These are phyloP conservation scores for Cantharellus cinnabarinus DNA, from an alignment of 768 basidiomycete species.

Conservation along the genomic window DNA sequence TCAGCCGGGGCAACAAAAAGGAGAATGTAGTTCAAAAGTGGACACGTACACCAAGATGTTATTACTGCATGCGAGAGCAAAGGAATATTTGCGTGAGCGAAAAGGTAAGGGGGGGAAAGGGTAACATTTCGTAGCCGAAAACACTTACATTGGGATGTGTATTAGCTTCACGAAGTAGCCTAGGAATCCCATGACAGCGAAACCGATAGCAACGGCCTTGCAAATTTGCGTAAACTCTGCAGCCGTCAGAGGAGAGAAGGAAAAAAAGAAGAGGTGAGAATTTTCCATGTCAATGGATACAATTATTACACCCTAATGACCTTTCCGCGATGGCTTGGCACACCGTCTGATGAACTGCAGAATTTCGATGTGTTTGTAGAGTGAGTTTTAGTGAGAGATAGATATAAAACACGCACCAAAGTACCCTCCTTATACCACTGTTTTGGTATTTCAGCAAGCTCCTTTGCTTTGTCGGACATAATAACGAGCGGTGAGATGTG, in stretches of 20 bases:
- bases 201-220: constrained; percentile 90
- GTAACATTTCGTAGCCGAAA: not conserved
- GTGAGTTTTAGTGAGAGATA: not conserved
- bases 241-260: constrained; percentile 5
- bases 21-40: too few relatives aligned
- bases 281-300: not conserved
- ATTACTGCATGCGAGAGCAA: too few relatives aligned
- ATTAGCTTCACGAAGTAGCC: constrained; percentile 98
- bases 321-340: constrained; percentile 92
- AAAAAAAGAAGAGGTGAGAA: not conserved
- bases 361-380: not conserved
- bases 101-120: too few relatives aligned
- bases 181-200: constrained; percentile 98
- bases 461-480: constrained; percentile 84
- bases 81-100: too few relatives aligned
- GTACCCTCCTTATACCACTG: constrained; percentile 85
- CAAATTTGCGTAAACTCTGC: constrained; percentile 88
- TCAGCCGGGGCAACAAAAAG: too few relatives aligned
- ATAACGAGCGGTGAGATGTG: not conserved
- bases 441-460: constrained; percentile 79
- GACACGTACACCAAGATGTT: too few relatives aligned
- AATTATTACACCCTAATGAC: constrained; percentile 22
- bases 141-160: constrained; percentile 87
- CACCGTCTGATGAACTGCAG: constrained; percentile 84
- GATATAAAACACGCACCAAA: constrained; percentile 36